Base-by-base conservation (phyloP, 192 early-diverging fungal genomes). In the Chytriomyces confervae region DNA sequence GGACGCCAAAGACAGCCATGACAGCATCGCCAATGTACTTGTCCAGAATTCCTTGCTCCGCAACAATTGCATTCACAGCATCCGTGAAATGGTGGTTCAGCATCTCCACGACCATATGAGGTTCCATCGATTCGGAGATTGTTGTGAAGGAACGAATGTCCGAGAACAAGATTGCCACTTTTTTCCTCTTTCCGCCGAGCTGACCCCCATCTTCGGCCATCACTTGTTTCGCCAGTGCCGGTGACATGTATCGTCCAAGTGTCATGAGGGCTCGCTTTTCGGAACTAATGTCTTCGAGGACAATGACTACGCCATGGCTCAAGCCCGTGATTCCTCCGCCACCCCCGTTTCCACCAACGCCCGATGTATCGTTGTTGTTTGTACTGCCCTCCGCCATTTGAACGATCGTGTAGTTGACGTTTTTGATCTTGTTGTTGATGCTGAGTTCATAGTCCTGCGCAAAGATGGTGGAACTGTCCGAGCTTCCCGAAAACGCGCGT, bases 1-100 rank as follows among this genome's bases (percentile, higher is more conserved):
- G 87, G 16, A 88, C 87, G 46, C 87, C 87, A 77, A 88, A 88
- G 20, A 88, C 87, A 5, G 87, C 87, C 87, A 88, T 88, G 6
- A 86, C 86, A n/a, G 87, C 87, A 68, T 88, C 87, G 13, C 86
- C 87, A 66, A 88, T 88, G 77, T 83, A 88, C 51, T 88, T 88
- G 77, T 88, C 87, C 46, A 88, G 80, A 49, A 88, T 88, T 76
- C 83, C 86, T 79, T 88, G 86, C 70, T 88, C 86, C 27, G 74
- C 80, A 27, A 81, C 70, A 68, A 88, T 88, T 5, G 86, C 86
- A 79, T 88, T 88, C 16, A 88, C 86, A 49, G 86, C 86, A 66
- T 88, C 86, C 51, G 73, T 88, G 66, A 88, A 88, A 61, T 88
- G 86, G 72, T 87, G 86, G 64, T 88, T 88, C 29, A 88, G 63